These are phyloP conservation scores for Phytophthora parvispora DNA, from an alignment of 352 stramenopile species.

Conservation along the genomic window DNA sequence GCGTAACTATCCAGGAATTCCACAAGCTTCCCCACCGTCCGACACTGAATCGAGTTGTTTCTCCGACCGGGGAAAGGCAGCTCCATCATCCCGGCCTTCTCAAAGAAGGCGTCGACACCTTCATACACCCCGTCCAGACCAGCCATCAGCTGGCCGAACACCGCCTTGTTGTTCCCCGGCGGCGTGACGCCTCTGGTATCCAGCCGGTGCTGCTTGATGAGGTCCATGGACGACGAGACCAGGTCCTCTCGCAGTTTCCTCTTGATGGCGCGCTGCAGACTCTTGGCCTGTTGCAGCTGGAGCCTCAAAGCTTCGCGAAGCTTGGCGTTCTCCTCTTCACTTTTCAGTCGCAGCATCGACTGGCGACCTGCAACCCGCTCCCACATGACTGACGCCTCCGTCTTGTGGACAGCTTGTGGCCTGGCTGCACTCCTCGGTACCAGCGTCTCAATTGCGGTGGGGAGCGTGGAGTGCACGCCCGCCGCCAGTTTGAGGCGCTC, in stretches of 20 bases:
- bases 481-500: conserved; percentile 25
- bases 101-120: conserved; percentile 15
- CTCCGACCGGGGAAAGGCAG: conserved; percentile 21
- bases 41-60: conserved; percentile 6
- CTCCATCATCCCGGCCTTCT: conserved; percentile 3
- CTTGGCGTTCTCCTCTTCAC: conserved; percentile 26
- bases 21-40: conserved; percentile 5
- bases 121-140: conserved; percentile 19
- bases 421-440: neutral
- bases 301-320: conserved; percentile 10
- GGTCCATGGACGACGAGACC: conserved; percentile 16
- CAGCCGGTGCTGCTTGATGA: conserved; percentile 11
- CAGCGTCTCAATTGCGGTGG: neutral
- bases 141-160: conserved; percentile 22
- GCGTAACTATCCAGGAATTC: conserved; percentile 33
- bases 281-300: conserved; percentile 27
- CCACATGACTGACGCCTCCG: conserved; percentile 26
- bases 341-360: conserved; percentile 17
- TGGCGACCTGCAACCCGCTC: conserved; percentile 27
- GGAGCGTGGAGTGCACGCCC: conserved; percentile 28
- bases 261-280: conserved; percentile 29
- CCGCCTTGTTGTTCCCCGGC: conserved; percentile 21
- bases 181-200: conserved; percentile 22
- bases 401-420: conserved; percentile 5
- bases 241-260: conserved; percentile 16